Percentiles rank a stretch among this genome's conserved stretches.
These are phyloP conservation scores for Neurospora sp. DNA, from an alignment of 495 filamentous ascomycete species.

Conservation along the genomic window DNA sequence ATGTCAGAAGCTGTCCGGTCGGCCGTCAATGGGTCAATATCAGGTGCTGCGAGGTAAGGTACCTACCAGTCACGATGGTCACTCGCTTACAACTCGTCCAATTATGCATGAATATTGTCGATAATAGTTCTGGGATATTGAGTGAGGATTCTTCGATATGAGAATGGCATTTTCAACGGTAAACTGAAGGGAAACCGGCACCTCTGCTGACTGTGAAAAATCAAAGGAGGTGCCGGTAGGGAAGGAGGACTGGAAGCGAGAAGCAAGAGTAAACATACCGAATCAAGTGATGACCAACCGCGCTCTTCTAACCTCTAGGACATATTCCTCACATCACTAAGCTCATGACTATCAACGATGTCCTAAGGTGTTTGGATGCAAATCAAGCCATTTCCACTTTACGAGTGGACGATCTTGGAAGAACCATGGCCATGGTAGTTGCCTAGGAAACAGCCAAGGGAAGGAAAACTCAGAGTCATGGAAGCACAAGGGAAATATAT, in stretches of 20 bases:
- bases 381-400: neutral
- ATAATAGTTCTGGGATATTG: neutral
- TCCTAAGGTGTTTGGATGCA: neutral
- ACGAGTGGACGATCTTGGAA: neutral
- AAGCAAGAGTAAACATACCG: neutral
- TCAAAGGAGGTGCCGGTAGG: neutral
- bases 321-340: neutral
- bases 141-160: neutral
- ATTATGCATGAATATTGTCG: neutral
- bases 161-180: neutral
- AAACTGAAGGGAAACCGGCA: neutral
- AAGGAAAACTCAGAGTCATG: neutral
- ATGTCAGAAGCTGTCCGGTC: neutral
- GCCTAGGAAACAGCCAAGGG: neutral
- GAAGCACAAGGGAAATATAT: neutral
- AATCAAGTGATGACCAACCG: neutral
- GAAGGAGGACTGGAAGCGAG: neutral
- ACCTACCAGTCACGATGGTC: neutral
- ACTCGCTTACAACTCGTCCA: neutral
- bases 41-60: neutral
- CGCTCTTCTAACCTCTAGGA: no score
- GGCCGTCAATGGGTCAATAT: neutral
- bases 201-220: neutral
- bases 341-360: neutral
- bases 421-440: neutral